Conservation (phyloP, 768 basidiomycete species). For the Chalciporus piperatus region DNA sequence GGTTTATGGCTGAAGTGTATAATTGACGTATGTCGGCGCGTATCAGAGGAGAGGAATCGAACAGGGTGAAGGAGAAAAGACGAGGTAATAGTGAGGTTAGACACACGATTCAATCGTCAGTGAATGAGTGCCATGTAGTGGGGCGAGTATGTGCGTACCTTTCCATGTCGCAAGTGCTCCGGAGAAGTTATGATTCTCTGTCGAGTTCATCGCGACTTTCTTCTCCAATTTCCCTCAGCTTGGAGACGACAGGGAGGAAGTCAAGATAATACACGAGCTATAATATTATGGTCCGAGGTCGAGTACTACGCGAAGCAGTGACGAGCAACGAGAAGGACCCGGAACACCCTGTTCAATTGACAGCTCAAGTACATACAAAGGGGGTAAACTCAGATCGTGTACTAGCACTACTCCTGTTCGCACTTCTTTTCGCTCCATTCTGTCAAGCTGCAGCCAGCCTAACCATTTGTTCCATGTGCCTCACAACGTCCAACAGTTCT, state of each 20-base stretch:
- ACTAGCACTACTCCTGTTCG: too few species aligned
- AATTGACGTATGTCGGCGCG: neutral
- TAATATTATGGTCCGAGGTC: neutral
- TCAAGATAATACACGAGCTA: neutral
- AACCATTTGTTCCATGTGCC: slow-evolving; percentile 10
- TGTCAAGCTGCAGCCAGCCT: neutral
- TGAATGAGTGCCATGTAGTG: too few species aligned
- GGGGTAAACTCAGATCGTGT: neutral
- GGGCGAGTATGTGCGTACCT: slow-evolving; percentile 48
- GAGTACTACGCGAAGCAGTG: neutral
- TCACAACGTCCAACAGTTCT: slow-evolving; percentile 16
- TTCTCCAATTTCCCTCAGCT: neutral
- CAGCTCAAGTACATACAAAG: neutral
- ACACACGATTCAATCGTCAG: too few species aligned
- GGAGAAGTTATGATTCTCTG: slow-evolving; percentile 81
- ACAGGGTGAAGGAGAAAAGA: neutral
- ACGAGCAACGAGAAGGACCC: neutral
- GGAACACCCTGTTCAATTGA: neutral
- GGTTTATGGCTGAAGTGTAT: slow-evolving; percentile 51
- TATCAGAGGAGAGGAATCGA: neutral
- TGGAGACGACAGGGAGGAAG: neutral
- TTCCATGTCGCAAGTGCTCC: slow-evolving; percentile 90
- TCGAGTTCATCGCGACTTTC: slow-evolving; percentile 20
- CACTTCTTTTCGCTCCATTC: neutral
- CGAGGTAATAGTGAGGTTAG: neutral